These are phyloP conservation scores for Capsicum rhomboideum DNA, from an alignment of 257 asterid genomes.

Conservation along the genomic window DNA sequence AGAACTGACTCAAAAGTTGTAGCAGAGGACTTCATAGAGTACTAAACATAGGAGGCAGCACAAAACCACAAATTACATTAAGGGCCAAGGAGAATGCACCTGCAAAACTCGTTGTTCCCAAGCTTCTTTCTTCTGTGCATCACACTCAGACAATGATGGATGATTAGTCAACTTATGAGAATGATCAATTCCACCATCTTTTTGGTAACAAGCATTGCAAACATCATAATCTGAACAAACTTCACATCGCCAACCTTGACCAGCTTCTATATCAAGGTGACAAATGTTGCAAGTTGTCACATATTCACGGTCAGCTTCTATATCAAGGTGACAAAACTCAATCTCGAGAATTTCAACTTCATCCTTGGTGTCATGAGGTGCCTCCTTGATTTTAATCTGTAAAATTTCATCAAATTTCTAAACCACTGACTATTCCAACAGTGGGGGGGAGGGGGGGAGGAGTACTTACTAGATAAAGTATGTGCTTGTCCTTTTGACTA, in stretches of 20 bases:
- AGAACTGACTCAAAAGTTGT: background rate
- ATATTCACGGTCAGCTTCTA: background rate
- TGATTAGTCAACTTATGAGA: conserved; percentile 77
- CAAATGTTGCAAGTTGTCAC: conserved; percentile 62
- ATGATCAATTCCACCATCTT: conserved; percentile 72
- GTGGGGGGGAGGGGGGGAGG: too few species aligned
- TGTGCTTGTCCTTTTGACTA: conserved; percentile 68
- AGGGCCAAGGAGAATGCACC: conserved; percentile 23
- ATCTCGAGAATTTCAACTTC: conserved; percentile 82
- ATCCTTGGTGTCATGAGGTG: conserved; percentile 75
- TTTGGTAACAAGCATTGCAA: conserved; percentile 74
- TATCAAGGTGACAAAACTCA: conserved; percentile 95
- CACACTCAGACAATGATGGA: conserved; percentile 58
- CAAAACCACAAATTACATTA: too few species aligned
- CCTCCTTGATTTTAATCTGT: conserved; percentile 61
- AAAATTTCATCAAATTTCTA: conserved; percentile 13
- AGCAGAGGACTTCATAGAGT: background rate
- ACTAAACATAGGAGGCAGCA: background rate
- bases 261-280: conserved; percentile 76
- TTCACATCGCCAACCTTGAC: conserved; percentile 98
- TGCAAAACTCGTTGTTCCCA: conserved; percentile 72
- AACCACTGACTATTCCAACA: background rate
- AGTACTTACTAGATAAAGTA: conserved; percentile 30
- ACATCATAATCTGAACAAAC: conserved; percentile 87
- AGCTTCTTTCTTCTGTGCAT: conserved; percentile 92